Evolutionary conservation across 129 eudicot genomes (phyloP), one percentile per base, ranked within the genome.

Genomic region (Flaveria brownii): DNA sequence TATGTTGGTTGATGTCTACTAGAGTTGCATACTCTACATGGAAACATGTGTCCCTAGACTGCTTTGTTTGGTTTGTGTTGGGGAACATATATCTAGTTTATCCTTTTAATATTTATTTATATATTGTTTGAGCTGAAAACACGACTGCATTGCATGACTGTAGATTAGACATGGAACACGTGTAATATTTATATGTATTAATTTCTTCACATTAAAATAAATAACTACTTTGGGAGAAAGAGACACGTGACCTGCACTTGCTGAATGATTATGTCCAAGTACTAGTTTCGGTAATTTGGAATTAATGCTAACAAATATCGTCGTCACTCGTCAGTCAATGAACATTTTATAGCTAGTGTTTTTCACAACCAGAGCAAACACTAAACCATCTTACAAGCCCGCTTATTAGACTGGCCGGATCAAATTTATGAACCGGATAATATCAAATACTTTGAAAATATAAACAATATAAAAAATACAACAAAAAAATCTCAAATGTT

Each of bases 21-120:
- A 46, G 47, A 47, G 59, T 62, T 39, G 54, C 54, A 77, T 77
- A 68, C 33, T 68, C 55, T 42, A 43, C 22, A 15, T 18, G 71
- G 77, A 61, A 70, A 78, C 82, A 78, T 70, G 77, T 62, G 76
- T 69, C 60, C 68, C 60, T 11, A 5, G 60, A 74, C 73, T 76
- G 67, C 54, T 68, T 56, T 77, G 69, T 54, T 77, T 70, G 75
- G 82, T 47, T 78, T 70, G 46, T 78, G 72, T 78, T 71, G 82
- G 77, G 72, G 82, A 78, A 78, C 77, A 78, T 36, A 78, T 36
- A 36, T 61, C 30, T 56, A 25, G 28, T 12, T 54, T 54, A 66
- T 75, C 49, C 71, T 45, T 74, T 66, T 39, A 76, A 50, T 54
- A 77, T 65, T 65, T 42, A 78, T 69, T 57, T 5, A 39, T 15